Conservation (phyloP, 2,329 filamentous ascomycete genomes). For the Balansia obtecta region DNA sequence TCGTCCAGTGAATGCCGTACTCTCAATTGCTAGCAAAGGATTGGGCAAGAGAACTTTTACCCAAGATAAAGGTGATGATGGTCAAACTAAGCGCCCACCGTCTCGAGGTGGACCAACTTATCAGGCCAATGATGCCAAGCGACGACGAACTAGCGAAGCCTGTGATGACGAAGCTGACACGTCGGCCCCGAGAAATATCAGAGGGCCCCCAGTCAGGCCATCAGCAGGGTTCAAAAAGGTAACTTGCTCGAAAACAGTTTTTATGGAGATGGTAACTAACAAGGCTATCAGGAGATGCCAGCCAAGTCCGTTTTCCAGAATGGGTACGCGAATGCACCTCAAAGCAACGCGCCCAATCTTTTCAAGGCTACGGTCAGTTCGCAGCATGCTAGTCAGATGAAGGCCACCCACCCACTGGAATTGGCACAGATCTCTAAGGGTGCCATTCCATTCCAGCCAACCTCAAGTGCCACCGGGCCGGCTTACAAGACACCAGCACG, state of each 20-base stretch:
- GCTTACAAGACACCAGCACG: conserved; percentile 62
- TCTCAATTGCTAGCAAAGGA: conserved; percentile 50
- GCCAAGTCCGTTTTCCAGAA: conserved; percentile 47
- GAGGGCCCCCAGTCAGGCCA: conserved; percentile 75
- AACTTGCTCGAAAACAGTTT: conserved; percentile 15
- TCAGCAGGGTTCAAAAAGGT: conserved; percentile 62
- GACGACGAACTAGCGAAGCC: conserved; percentile 64
- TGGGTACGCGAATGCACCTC: conserved; percentile 48
- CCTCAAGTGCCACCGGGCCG: conserved; percentile 39
- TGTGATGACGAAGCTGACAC: conserved; percentile 51
- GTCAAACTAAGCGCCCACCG: conserved; percentile 30
- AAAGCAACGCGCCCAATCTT: conserved; percentile 40
- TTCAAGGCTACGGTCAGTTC: conserved; percentile 55
- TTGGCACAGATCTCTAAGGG: conserved; percentile 81
- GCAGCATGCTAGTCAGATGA: conserved; percentile 53
- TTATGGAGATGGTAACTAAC: not conserved
- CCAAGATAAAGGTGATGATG: conserved; percentile 46
- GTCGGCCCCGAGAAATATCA: conserved; percentile 48
- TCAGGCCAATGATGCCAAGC: conserved; percentile 62
- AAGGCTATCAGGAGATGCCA: conserved; percentile 38
- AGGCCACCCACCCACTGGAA: conserved; percentile 59
- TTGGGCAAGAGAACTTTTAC: conserved; percentile 59
- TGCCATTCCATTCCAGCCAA: conserved; percentile 79
- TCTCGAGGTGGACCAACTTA: conserved; percentile 47
- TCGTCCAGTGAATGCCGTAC: conserved; percentile 46